Conservation (phyloP, 495 filamentous ascomycete species). For the Penicillium pancosmium region DNA sequence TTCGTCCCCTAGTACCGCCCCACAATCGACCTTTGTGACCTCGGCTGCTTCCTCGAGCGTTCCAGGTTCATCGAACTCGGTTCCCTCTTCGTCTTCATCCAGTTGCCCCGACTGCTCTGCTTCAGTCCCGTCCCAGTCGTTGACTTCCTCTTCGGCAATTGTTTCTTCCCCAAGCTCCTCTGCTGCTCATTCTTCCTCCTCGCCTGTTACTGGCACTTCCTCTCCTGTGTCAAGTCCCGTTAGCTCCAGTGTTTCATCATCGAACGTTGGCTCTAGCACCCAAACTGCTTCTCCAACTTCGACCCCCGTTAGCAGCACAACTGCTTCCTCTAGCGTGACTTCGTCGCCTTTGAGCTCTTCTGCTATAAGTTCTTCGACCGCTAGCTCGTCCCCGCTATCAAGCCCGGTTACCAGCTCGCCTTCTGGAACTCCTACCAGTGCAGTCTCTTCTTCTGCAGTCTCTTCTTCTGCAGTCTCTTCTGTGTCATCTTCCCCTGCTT, state of each 20-base stretch:
- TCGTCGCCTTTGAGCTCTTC: neutral
- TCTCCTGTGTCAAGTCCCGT: neutral
- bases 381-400: neutral
- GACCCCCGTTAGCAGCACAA: constrained; percentile 1
- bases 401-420: neutral
- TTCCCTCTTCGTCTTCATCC: constrained; percentile 2
- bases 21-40: constrained; percentile 21
- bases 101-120: constrained; percentile 6
- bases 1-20: constrained; percentile 13
- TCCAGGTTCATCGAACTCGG: constrained; percentile 10
- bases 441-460: neutral
- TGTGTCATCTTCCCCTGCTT: neutral
- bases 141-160: constrained; percentile 10
- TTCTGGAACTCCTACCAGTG: neutral
- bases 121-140: constrained; percentile 4
- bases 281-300: neutral
- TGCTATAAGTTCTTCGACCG: neutral
- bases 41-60: constrained; percentile 2
- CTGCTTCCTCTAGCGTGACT: neutral
- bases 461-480: neutral
- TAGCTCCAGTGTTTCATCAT: constrained; percentile 4
- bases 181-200: constrained; percentile 5
- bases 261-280: neutral
- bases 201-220: constrained; percentile 4
- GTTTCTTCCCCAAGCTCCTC: constrained; percentile 9